Conservation (phyloP, 768 basidiomycete species). For the Tricholoma sp. region DNA sequence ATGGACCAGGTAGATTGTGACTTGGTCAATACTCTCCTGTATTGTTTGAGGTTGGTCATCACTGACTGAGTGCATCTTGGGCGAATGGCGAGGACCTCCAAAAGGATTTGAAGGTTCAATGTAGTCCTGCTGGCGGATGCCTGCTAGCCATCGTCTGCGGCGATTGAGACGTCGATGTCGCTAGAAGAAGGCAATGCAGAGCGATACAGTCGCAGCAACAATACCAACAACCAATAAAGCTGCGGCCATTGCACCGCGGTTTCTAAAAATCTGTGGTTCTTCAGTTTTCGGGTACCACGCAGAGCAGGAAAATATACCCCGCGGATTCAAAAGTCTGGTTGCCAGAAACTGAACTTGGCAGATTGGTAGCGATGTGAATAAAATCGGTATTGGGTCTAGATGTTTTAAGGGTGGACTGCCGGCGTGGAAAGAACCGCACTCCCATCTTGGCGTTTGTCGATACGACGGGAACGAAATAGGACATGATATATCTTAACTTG, state of each 20-base stretch:
- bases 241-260: slow-evolving; percentile 66
- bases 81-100: slow-evolving; percentile 21
- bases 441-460: slow-evolving; percentile 32
- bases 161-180: slow-evolving; percentile 35
- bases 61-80: slow-evolving; percentile 13
- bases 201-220: slow-evolving; percentile 38
- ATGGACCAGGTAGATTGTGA: not conserved
- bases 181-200: slow-evolving; percentile 40
- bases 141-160: slow-evolving; percentile 31
- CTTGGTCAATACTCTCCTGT: slow-evolving; percentile 2
- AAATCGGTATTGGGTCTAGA: slow-evolving; percentile 39
- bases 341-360: slow-evolving; percentile 25
- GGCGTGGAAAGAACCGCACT: slow-evolving; percentile 37
- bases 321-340: slow-evolving; percentile 14
- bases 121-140: slow-evolving; percentile 30
- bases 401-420: slow-evolving; percentile 38
- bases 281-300: not conserved
- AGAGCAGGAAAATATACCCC: slow-evolving; percentile 17
- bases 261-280: slow-evolving; percentile 53
- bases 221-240: slow-evolving; percentile 70
- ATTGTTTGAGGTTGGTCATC: not conserved
- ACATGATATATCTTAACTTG: slow-evolving; percentile 11
- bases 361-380: slow-evolving; percentile 53
- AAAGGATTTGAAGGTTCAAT: slow-evolving; percentile 32
- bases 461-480: slow-evolving; percentile 37